Evolutionary conservation across 208 protist genomes (phyloP), one percentile per base, ranked within the genome.

Genomic region (Angomonas ambiguus): DNA sequence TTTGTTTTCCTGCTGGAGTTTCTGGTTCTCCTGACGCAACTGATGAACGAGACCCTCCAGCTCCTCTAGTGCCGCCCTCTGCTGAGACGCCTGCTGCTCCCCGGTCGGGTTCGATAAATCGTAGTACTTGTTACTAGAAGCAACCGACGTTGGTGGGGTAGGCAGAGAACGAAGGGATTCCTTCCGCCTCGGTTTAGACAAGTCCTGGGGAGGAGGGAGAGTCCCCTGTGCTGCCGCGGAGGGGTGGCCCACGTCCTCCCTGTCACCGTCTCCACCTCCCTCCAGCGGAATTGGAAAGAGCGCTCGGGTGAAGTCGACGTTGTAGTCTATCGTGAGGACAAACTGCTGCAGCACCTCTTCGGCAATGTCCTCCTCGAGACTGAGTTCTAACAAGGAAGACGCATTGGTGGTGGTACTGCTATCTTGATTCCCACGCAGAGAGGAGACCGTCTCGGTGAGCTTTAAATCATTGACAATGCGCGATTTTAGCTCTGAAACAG

Each of bases 231-330:
- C 49, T 56, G 5, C 49, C 49, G n/a, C 49, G 49, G n/a, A 11
- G 8, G n/a, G n/a, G 22, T 8, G 38, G 8, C 11, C 16, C 38
- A 16, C 38, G 16, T 45, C 11, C 8, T 45, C 16, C 8, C 16
- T 45, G 8, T 45, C 11, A 45, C 38, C 16, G 16, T 45, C 11
- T 45, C 11, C 38, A 8, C 38, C 38, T n/a, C 38, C 38, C 22
- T 69, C 30, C 30, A 95, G 78, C 0, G 89, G 83, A 30, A 95
- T 79, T 28, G 86, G 81, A 48, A 95, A 95, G 16, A 93, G 71
- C 3, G 89, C 89, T 11, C 86, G 84, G 0, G 89, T 95, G 73
- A 91, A 95, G 67, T 95, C 85, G 16, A 95, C 89, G 64, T 91
- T 76, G 67, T 95, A 95, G 77, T 92, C 85, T 0, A 95, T 30